Conservation (phyloP, 169 alveolate species). For the Plasmodium reichenowi region DNA sequence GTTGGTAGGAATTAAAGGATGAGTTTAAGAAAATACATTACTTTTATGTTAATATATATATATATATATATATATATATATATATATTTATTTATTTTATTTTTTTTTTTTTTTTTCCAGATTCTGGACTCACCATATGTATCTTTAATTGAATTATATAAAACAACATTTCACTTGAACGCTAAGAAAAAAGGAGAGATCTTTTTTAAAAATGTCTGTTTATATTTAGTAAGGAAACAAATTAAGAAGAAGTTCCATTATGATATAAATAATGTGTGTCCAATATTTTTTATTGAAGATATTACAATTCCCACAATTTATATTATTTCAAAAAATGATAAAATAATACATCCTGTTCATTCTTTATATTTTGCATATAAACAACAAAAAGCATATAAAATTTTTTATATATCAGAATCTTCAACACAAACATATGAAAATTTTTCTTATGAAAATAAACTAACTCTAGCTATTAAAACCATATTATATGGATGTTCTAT, state of each 20-base stretch:
- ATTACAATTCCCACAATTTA: constrained; percentile 61
- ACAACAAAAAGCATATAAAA: constrained; percentile 38
- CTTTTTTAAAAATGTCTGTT: constrained; percentile 59
- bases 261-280: constrained; percentile 71
- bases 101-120: neutral
- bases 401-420: constrained; percentile 43
- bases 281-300: constrained; percentile 65
- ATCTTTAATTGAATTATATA: constrained; percentile 44
- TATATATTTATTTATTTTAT: neutral
- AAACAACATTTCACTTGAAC: constrained; percentile 45
- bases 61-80: neutral
- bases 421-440: constrained; percentile 51
- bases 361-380: constrained; percentile 65
- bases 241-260: constrained; percentile 56
- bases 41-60: too few species aligned
- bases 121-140: constrained; percentile 75
- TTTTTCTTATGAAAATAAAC: constrained; percentile 47
- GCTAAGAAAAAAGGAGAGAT: constrained; percentile 51
- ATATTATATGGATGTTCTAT: constrained; percentile 18
- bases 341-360: constrained; percentile 63
- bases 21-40: neutral
- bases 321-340: constrained; percentile 50
- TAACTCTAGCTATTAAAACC: constrained; percentile 47
- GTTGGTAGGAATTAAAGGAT: constrained; percentile 11
- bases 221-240: constrained; percentile 40